phyloP scores from a whole-genome alignment of 2,329 filamentous ascomycete species.

The Aspergillus sp. region DNA sequence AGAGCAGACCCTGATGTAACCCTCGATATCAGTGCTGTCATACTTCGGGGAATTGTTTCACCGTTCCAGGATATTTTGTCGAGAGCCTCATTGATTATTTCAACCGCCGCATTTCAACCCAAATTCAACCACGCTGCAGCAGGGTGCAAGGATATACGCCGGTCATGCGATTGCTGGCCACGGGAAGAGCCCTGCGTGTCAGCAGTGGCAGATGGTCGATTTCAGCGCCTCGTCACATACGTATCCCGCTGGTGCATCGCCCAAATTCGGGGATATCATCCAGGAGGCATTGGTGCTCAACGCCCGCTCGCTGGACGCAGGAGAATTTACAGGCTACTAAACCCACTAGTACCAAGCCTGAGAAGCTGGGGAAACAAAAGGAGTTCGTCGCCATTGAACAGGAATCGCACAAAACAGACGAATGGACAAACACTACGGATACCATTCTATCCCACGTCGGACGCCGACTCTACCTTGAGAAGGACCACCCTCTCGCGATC shows the following conservation, averaged over 20 bases:
- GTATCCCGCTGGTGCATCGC: conserved; percentile 11
- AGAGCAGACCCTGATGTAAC: not conserved
- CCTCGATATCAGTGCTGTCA: not conserved
- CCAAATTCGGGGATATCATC: conserved; percentile 10
- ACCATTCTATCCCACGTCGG: conserved; percentile 67
- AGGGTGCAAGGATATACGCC: no score
- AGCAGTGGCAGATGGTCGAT: conserved; percentile 28
- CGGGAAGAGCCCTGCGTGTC: conserved; percentile 31
- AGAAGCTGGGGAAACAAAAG: conserved; percentile 11
- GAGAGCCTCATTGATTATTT: not conserved
- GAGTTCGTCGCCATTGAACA: conserved; percentile 51
- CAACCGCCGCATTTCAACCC: not conserved
- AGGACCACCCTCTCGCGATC: conserved; percentile 81
- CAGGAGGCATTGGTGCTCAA: conserved; percentile 27
- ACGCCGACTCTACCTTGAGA: conserved; percentile 78
- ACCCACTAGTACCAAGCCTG: conserved; percentile 1
- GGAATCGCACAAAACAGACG: conserved; percentile 58
- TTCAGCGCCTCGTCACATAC: conserved; percentile 14
- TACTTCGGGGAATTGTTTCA: conserved; percentile 3
- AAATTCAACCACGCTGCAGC: no score
- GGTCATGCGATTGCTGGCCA: conserved; percentile 32
- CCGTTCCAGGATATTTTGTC: conserved; percentile 1
- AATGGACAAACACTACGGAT: conserved; percentile 75
- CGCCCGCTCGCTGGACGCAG: conserved; percentile 17
- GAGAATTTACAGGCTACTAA: conserved; percentile 6